A percentile compares a stretch with the other conserved stretches of the same genome.
phyloP scores from a whole-genome alignment of 83 land plant species.

The Thuja plicata region DNA sequence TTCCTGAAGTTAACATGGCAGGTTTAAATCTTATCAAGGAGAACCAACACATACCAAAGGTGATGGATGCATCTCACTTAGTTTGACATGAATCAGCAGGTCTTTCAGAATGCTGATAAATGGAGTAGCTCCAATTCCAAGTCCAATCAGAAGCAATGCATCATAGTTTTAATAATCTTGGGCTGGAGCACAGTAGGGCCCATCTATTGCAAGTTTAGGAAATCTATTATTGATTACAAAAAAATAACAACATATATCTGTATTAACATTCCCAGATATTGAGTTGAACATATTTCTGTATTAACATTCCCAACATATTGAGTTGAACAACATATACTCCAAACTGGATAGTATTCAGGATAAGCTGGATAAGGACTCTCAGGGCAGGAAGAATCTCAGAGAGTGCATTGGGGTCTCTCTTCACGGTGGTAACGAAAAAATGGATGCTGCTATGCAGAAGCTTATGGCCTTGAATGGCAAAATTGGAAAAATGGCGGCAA shows the following conservation, averaged over 20 bases:
- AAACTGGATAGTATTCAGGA: no score
- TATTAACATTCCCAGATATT: neutral
- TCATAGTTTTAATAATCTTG: conserved; percentile 54
- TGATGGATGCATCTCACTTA: conserved; percentile 28
- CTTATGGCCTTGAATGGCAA: no score
- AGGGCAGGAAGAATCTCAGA: no score
- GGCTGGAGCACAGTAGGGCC: conserved; percentile 82
- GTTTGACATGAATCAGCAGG: conserved; percentile 31
- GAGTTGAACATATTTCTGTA: no score
- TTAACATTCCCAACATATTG: no score
- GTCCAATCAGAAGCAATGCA: conserved; percentile 43
- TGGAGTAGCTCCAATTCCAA: conserved; percentile 59
- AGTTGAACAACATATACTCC: no score
- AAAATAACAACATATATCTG: neutral
- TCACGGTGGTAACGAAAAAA: no score
- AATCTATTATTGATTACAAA: conserved; percentile 19
- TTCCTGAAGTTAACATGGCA: neutral
- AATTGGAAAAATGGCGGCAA: no score
- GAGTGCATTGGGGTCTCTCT: no score
- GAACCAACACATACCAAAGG: neutral
- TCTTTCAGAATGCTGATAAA: conserved; percentile 50
- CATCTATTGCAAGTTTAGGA: conserved; percentile 66
- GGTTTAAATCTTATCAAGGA: neutral
- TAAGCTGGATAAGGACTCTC: no score
- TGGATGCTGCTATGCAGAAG: no score